phyloP scores from a whole-genome alignment of 179 eudicot species.

The Silene coronaria region DNA sequence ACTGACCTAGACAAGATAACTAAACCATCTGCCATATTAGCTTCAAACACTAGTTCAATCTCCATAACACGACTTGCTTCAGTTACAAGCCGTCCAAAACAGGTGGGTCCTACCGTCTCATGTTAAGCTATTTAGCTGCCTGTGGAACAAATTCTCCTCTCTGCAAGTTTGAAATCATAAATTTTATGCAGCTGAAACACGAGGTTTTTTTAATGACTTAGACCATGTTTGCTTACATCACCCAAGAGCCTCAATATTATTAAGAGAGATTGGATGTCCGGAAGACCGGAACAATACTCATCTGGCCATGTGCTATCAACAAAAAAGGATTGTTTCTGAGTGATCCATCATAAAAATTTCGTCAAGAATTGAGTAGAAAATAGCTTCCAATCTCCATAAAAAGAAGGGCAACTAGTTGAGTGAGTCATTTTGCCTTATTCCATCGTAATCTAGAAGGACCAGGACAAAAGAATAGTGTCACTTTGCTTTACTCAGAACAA shows the following conservation, averaged over 20 bases:
- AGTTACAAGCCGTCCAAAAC: conserved; percentile 55
- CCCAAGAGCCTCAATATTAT: too few species aligned
- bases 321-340: not conserved
- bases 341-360: not conserved
- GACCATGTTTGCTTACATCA: too few species aligned
- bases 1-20: conserved; percentile 49
- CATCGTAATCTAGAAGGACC: too few species aligned
- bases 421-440: too few species aligned
- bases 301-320: not conserved
- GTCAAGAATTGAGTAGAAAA: not conserved
- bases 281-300: too few species aligned
- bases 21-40: conserved; percentile 64
- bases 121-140: not conserved
- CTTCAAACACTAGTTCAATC: conserved; percentile 85
- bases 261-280: too few species aligned
- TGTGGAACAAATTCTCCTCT: not conserved
- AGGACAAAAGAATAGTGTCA: too few species aligned
- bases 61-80: conserved; percentile 76
- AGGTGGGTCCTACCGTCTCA: conserved; percentile 32
- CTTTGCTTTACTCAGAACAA: not conserved
- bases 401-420: too few species aligned
- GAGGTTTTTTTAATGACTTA: not conserved
- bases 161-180: not conserved
- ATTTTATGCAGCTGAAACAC: not conserved
- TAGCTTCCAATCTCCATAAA: too few species aligned